phyloP scores from a whole-genome alignment of 371 early-diverging fungal genomes.

The Blakeslea trispora region DNA sequence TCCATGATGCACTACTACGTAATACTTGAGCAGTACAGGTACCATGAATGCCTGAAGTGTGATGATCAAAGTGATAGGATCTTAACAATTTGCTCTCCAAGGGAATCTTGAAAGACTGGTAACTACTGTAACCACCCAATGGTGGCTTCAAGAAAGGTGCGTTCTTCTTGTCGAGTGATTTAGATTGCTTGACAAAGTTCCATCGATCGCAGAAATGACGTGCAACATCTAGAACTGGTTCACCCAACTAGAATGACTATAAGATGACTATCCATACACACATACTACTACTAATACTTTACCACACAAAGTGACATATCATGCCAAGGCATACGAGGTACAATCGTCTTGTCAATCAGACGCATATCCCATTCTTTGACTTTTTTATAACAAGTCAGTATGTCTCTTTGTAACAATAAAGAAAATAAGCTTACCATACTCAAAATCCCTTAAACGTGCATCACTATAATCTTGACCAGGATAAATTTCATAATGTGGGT shows the following conservation, averaged over 20 bases:
- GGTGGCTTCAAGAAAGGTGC: conserved; percentile 50
- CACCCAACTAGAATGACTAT: conserved; percentile 47
- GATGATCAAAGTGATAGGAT: conserved; percentile 35
- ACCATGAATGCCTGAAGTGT: conserved; percentile 35
- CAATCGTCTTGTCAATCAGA: conserved; percentile 60
- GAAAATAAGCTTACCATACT: conserved; percentile 51
- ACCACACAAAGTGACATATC: conserved; percentile 81
- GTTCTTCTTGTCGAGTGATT: conserved; percentile 38
- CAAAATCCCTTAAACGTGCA: conserved; percentile 88
- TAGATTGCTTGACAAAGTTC: conserved; percentile 80
- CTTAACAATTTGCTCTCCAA: conserved; percentile 19
- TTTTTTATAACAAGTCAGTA: conserved; percentile 44
- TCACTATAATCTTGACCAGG: conserved; percentile 90
- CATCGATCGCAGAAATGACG: conserved; percentile 92
- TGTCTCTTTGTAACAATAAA: not conserved
- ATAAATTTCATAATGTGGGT: conserved; percentile 38
- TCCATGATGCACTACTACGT: conserved; percentile 73
- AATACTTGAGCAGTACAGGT: conserved; percentile 70
- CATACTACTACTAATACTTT: conserved; percentile 17
- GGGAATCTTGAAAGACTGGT: conserved; percentile 37
- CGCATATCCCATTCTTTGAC: conserved; percentile 62
- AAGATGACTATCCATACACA: too few relatives aligned
- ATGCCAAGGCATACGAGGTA: conserved; percentile 97
- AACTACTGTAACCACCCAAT: conserved; percentile 40
- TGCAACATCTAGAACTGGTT: conserved; percentile 81